These are phyloP conservation scores for Neurospora sp. DNA, from an alignment of 495 filamentous ascomycete species.

Conservation along the genomic window DNA sequence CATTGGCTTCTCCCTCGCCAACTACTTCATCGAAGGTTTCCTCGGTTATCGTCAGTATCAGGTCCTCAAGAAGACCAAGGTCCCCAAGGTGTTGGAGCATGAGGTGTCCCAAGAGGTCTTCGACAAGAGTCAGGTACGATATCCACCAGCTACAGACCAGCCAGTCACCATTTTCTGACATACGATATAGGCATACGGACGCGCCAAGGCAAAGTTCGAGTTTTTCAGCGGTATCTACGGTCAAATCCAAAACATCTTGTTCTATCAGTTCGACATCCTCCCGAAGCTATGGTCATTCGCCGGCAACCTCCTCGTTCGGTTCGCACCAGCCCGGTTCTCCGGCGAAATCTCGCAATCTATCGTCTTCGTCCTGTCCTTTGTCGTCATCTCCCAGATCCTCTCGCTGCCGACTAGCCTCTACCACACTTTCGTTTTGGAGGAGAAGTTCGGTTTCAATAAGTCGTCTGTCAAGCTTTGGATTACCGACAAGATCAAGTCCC, in stretches of 20 bases:
- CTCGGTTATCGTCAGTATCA: conserved; percentile 80
- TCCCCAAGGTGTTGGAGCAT: conserved; percentile 72
- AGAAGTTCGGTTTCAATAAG: conserved; percentile 98
- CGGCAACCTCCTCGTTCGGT: conserved; percentile 60
- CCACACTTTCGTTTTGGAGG: conserved; percentile 88
- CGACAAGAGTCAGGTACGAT: conserved; percentile 67
- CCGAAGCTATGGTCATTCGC: conserved; percentile 81
- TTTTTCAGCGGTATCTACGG: conserved; percentile 71
- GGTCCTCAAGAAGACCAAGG: conserved; percentile 65
- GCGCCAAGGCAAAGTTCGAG: conserved; percentile 85
- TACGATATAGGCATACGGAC: conserved; percentile 61
- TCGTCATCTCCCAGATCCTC: conserved; percentile 64
- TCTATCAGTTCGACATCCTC: conserved; percentile 83
- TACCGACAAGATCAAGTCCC: conserved; percentile 84
- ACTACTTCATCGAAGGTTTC: conserved; percentile 79
- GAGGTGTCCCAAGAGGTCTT: conserved; percentile 85
- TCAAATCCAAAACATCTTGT: conserved; percentile 74
- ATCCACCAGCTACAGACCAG: conserved; percentile 26
- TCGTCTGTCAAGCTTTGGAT: conserved; percentile 83
- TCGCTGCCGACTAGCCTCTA: conserved; percentile 79
- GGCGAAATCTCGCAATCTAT: conserved; percentile 93
- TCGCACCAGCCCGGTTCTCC: conserved; percentile 64
- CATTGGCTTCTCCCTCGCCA: conserved; percentile 80
- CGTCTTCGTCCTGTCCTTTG: conserved; percentile 82
- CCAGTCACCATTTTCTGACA: conserved; percentile 18